Evolutionary conservation across 805 yeast genomes (phyloP).

Genomic region (Tetrapisispora pingtungensis): DNA sequence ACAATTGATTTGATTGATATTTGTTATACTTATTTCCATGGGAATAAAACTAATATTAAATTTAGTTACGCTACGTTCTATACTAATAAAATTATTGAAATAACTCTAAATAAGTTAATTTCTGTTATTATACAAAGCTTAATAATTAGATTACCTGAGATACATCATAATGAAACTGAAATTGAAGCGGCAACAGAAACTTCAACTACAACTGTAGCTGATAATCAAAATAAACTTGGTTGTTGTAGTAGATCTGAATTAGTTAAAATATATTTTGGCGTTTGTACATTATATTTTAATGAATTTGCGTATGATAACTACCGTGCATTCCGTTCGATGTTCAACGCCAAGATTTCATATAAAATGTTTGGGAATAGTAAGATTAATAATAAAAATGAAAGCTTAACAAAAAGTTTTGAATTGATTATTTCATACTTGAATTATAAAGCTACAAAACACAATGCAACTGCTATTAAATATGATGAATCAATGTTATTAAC

Average conservation of each 20-base stretch:
- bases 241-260: constrained; percentile 3
- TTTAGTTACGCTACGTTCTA: constrained; percentile 18
- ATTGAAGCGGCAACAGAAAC: too few species aligned
- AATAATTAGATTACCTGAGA: constrained; percentile 14
- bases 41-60: constrained; percentile 4
- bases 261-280: constrained; percentile 2
- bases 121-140: constrained; percentile 19
- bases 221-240: too few species aligned
- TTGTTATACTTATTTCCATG: constrained; percentile 15
- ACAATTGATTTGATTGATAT: constrained; percentile 12
- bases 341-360: constrained; percentile 21
- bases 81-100: constrained; percentile 22
- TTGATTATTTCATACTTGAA: constrained; percentile 19
- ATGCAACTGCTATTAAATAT: not conserved
- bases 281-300: constrained; percentile 24
- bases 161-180: constrained; percentile 2
- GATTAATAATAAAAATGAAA: not conserved
- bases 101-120: constrained; percentile 20
- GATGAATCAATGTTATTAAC: not conserved
- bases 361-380: constrained; percentile 18
- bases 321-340: constrained; percentile 24
- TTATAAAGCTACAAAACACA: constrained; percentile 10
- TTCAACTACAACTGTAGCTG: too few species aligned
- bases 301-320: constrained; percentile 25
- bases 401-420: constrained; percentile 8